phyloP scores from a whole-genome alignment of 495 filamentous ascomycete species.

The Trichoderma gamsii region DNA sequence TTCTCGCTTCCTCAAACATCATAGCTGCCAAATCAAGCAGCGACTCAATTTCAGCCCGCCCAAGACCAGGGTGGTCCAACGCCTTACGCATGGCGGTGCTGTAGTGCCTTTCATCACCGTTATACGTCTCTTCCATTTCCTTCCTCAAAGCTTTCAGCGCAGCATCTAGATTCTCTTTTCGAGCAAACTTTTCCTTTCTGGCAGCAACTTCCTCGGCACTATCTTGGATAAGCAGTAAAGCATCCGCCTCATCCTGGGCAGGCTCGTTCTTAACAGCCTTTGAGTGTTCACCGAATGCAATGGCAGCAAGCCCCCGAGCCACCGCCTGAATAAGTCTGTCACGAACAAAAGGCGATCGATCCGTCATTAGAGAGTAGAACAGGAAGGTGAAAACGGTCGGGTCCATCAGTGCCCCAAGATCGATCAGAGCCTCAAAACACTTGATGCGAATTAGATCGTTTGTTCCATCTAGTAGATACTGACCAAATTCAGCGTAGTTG shows the following conservation, averaged over 20 bases:
- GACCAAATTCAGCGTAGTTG: slow-evolving; percentile 62
- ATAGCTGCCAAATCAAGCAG: slow-evolving; percentile 69
- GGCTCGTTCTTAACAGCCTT: slow-evolving; percentile 26
- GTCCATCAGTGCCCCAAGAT: slow-evolving; percentile 64
- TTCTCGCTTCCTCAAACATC: slow-evolving; percentile 62
- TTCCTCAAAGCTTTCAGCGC: slow-evolving; percentile 68
- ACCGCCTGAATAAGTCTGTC: slow-evolving; percentile 61
- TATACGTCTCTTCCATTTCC: slow-evolving; percentile 48
- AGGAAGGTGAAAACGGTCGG: slow-evolving; percentile 61
- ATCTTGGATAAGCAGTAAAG: slow-evolving; percentile 75
- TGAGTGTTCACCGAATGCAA: slow-evolving; percentile 65
- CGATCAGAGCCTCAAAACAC: slow-evolving; percentile 74
- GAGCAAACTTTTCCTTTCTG: slow-evolving; percentile 61
- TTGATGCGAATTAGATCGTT: slow-evolving; percentile 73
- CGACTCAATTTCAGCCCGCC: slow-evolving; percentile 65
- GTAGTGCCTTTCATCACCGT: slow-evolving; percentile 9
- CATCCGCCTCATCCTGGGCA: slow-evolving; percentile 29
- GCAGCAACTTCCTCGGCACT: slow-evolving; percentile 54
- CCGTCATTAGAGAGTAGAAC: slow-evolving; percentile 62
- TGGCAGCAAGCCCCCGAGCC: slow-evolving; percentile 63
- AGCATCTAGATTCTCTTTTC: slow-evolving; percentile 68
- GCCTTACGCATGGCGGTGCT: slow-evolving; percentile 58
- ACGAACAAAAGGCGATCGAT: slow-evolving; percentile 77
- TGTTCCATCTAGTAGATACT: slow-evolving; percentile 73
- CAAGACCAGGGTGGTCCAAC: slow-evolving; percentile 72